These are phyloP conservation scores for Nakaseomyces sp. DNA, from an alignment of 1,139 yeast species.

Conservation along the genomic window DNA sequence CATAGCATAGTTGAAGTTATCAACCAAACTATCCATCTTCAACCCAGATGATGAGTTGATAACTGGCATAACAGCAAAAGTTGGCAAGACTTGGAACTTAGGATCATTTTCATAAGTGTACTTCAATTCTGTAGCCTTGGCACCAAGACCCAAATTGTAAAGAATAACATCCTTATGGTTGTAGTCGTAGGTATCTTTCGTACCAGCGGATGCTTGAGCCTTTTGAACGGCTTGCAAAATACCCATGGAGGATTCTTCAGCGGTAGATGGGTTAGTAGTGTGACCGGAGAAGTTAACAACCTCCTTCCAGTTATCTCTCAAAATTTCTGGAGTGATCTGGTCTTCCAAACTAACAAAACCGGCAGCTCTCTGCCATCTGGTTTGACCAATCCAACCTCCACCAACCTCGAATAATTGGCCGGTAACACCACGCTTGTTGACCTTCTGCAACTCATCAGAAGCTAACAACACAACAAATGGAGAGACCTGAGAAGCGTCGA, in stretches of 20 bases:
- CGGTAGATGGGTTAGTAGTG: slow-evolving; percentile 43
- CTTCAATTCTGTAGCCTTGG: slow-evolving; percentile 65
- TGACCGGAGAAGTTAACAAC: slow-evolving; percentile 55
- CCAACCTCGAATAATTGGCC: slow-evolving; percentile 69
- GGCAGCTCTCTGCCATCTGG: slow-evolving; percentile 90
- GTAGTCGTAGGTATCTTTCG: slow-evolving; percentile 36
- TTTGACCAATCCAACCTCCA: slow-evolving; percentile 92
- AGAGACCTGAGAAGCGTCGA: slow-evolving; percentile 84
- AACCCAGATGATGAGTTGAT: slow-evolving; percentile 47
- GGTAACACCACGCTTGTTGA: slow-evolving; percentile 31
- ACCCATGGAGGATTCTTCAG: slow-evolving; percentile 73
- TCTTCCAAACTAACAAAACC: slow-evolving; percentile 62
- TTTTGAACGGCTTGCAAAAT: slow-evolving; percentile 59
- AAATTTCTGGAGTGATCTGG: slow-evolving; percentile 55
- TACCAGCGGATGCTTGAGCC: slow-evolving; percentile 45
- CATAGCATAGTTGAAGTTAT: slow-evolving; percentile 80
- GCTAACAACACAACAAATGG: slow-evolving; percentile 77
- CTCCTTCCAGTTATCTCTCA: slow-evolving; percentile 57
- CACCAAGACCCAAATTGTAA: slow-evolving; percentile 87
- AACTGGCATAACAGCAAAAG: slow-evolving; percentile 82
- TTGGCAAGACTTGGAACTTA: slow-evolving; percentile 83
- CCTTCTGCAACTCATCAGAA: slow-evolving; percentile 55
- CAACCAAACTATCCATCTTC: slow-evolving; percentile 51
- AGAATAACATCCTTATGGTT: slow-evolving; percentile 67
- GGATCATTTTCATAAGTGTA: slow-evolving; percentile 71